Evolutionary conservation across 805 yeast species (phyloP), one percentile per base, ranked within the genome.

Genomic region (Candida schatavii): DNA sequence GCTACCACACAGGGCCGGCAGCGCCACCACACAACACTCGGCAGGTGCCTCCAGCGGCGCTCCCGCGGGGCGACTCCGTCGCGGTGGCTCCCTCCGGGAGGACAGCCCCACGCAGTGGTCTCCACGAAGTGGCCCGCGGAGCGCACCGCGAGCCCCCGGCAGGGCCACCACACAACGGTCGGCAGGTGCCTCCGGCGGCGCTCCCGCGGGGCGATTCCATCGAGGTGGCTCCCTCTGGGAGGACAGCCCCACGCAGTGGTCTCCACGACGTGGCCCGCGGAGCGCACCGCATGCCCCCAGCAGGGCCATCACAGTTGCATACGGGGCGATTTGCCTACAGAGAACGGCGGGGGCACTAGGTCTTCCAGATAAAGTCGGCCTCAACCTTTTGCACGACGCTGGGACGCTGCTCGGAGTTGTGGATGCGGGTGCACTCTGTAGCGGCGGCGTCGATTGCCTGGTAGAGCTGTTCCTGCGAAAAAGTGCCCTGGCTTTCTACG

Each of bases 401-500:
- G 35, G 68, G 62, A 37, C 72, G 48, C 57, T 88, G 77, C 33
- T 81, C 61, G 15, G 54, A 48, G 27, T 50, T 53, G 52, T 77
- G 81, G 9, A 75, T 51, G 19, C 52, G 45, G 18, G 72, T 70
- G 28, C 83, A 73, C 37, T 72, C 70, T 5, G 55, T 47, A 21
- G 77, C 78, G 5, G 83, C 82, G 6, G 41, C 36, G 20, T 78
- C 81, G n/a, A 88, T 61, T 3, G 76, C 72, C 3, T 59, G 54
- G 33, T 78, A 70, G 18, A 88, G 54, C 46, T 80, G 72, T 0
- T 70, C 62, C 50, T 84, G 78, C 2, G 76, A 66, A 52, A 89
- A 88, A 1, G 66, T 62, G 3, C 97, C 97, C 39, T 73, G 65
- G 41, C 91, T 82, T 47, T 89, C 96, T 42, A 81, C 64, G 40